Percentiles rank a stretch among this genome's conserved stretches.
Conservation (phyloP, 495 filamentous ascomycete species). For the Saxophila tyrrhenica region DNA sequence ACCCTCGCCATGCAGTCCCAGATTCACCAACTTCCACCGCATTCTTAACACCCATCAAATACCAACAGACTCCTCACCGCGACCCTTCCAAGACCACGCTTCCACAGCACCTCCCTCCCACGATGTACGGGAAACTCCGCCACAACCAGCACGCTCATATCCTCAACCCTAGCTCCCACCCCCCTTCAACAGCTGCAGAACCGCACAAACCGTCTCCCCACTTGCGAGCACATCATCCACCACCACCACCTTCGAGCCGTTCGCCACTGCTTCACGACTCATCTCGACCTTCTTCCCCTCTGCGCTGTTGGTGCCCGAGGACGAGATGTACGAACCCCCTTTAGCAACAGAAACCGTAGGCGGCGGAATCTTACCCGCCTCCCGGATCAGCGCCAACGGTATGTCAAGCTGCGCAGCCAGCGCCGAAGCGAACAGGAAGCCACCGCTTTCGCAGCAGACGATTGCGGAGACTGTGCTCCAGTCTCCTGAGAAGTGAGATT, state of each 20-base stretch:
- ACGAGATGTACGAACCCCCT: slow-evolving; percentile 47
- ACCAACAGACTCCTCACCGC: too few relatives aligned
- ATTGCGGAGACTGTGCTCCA: slow-evolving; percentile 40
- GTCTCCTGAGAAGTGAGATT: slow-evolving; percentile 37
- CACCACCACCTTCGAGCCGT: slow-evolving; percentile 43
- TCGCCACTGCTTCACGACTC: slow-evolving; percentile 15
- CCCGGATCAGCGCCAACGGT: slow-evolving; percentile 45
- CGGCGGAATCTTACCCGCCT: slow-evolving; percentile 49
- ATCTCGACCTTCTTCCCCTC: neutral
- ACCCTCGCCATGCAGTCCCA: too few relatives aligned
- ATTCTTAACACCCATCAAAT: too few relatives aligned
- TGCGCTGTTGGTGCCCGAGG: slow-evolving; percentile 27
- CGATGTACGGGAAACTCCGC: neutral
- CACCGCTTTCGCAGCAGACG: slow-evolving; percentile 46
- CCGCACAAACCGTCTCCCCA: slow-evolving; percentile 34
- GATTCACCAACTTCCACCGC: too few relatives aligned
- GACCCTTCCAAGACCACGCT: neutral
- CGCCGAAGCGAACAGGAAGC: slow-evolving; percentile 46
- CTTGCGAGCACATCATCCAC: slow-evolving; percentile 56
- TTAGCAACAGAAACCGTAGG: slow-evolving; percentile 43
- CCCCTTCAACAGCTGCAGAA: neutral
- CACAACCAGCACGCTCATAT: neutral
- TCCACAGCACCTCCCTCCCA: neutral
- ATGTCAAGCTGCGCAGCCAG: slow-evolving; percentile 37
- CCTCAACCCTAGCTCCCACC: neutral